These are phyloP conservation scores for Brassica cretica DNA, from an alignment of 345 rosid genomes.

Conservation along the genomic window DNA sequence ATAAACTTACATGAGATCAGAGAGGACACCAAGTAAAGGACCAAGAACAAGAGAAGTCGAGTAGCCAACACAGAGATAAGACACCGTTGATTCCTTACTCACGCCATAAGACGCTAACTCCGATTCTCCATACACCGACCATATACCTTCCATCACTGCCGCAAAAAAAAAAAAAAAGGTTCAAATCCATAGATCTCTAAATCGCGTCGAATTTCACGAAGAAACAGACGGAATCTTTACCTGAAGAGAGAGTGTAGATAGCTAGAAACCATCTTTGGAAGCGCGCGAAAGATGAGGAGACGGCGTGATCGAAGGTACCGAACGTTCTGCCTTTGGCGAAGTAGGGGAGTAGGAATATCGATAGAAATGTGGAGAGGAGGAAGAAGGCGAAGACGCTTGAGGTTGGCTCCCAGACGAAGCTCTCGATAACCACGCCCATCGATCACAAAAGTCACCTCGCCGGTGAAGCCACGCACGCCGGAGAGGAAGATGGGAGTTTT, in stretches of 20 bases:
- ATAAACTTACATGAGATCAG: slow-evolving; percentile 71
- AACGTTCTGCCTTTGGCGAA: slow-evolving; percentile 43
- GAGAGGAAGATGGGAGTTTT: neutral
- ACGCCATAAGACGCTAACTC: slow-evolving; percentile 51
- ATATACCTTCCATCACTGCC: slow-evolving; percentile 71
- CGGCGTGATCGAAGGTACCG: slow-evolving; percentile 50
- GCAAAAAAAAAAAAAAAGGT: neutral
- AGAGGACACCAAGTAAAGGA: slow-evolving; percentile 62
- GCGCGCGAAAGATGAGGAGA: slow-evolving; percentile 49
- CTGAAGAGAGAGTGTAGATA: slow-evolving; percentile 75
- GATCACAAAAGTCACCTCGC: slow-evolving; percentile 6
- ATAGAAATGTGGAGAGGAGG: slow-evolving; percentile 55
- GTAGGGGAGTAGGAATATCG: slow-evolving; percentile 55
- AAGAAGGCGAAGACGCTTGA: slow-evolving; percentile 56
- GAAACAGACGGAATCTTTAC: slow-evolving; percentile 24
- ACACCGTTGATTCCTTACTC: slow-evolving; percentile 56
- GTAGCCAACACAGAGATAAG: slow-evolving; percentile 57
- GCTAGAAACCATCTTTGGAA: slow-evolving; percentile 70
- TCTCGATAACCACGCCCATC: slow-evolving; percentile 78
- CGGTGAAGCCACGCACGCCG: slow-evolving; percentile 17
- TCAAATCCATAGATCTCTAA: neutral
- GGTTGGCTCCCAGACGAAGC: slow-evolving; percentile 70
- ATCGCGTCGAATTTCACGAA: neutral
- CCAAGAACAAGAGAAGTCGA: slow-evolving; percentile 60
- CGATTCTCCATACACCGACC: slow-evolving; percentile 82